Conservation (phyloP, 495 filamentous ascomycete genomes). For the Rhypophila decipiens region DNA sequence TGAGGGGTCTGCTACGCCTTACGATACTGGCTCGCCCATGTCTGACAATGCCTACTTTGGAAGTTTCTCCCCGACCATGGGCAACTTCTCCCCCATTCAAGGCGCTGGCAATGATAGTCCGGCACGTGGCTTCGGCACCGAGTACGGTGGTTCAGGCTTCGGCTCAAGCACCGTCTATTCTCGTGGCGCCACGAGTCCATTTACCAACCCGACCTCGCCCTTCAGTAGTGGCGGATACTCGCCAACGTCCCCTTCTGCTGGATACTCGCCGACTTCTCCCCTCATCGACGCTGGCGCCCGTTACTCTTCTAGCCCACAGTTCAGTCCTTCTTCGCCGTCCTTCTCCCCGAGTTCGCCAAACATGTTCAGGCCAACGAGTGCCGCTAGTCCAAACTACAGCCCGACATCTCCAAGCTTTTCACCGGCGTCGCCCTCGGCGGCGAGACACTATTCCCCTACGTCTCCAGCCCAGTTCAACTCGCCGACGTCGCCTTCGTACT, state of each 20-base stretch:
- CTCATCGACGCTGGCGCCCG: conserved; percentile 54
- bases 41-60: conserved; percentile 65
- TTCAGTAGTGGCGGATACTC: conserved; percentile 59
- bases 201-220: conserved; percentile 69
- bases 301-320: conserved; percentile 63
- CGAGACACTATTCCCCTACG: conserved; percentile 57
- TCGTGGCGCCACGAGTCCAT: conserved; percentile 73
- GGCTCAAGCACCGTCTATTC: conserved; percentile 60
- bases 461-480: conserved; percentile 48
- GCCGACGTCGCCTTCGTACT: conserved; percentile 65
- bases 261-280: conserved; percentile 69
- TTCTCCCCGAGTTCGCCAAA: conserved; percentile 77
- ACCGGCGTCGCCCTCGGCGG: conserved; percentile 58
- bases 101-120: conserved; percentile 67
- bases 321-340: conserved; percentile 68
- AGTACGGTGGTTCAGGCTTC: conserved; percentile 41
- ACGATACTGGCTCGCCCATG: conserved; percentile 86
- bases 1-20: conserved; percentile 88
- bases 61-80: conserved; percentile 61
- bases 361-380: conserved; percentile 51
- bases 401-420: conserved; percentile 82
- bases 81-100: conserved; percentile 90
- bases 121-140: conserved; percentile 63
- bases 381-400: conserved; percentile 64
- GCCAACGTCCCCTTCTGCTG: conserved; percentile 58